Percentiles rank a stretch among this genome's conserved stretches.
phyloP scores from a whole-genome alignment of 768 basidiomycete genomes.

The Amanita rubescens region DNA sequence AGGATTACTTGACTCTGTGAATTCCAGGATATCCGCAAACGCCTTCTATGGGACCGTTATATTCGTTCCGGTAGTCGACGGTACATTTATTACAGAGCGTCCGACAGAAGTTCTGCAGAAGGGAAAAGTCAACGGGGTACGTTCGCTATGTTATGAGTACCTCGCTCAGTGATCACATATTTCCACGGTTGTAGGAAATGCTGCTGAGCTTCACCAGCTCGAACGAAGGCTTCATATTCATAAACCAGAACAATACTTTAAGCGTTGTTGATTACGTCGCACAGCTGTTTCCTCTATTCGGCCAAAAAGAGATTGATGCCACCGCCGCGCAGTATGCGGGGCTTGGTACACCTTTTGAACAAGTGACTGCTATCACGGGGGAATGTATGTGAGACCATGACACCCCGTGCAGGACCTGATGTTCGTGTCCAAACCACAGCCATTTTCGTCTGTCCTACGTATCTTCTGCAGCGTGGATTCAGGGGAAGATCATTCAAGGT shows the following conservation, averaged over 20 bases:
- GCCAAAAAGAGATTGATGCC: slow-evolving; percentile 16
- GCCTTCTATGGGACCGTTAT: slow-evolving; percentile 32
- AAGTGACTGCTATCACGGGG: slow-evolving; percentile 28
- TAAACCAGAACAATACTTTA: slow-evolving; percentile 20
- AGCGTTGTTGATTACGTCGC: slow-evolving; percentile 24
- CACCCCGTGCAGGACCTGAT: not conserved
- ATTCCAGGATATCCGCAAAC: slow-evolving; percentile 20
- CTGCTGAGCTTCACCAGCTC: slow-evolving; percentile 32
- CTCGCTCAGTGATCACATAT: too few species aligned
- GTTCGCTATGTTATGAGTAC: slow-evolving; percentile 11
- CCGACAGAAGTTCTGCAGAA: slow-evolving; percentile 30
- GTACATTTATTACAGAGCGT: slow-evolving; percentile 34
- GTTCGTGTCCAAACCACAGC: slow-evolving; percentile 25
- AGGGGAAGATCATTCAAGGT: slow-evolving; percentile 26
- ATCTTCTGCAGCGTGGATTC: slow-evolving; percentile 29
- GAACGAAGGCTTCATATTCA: slow-evolving; percentile 31
- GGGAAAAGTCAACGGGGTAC: slow-evolving; percentile 36
- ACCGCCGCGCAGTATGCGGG: slow-evolving; percentile 22
- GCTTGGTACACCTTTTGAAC: slow-evolving; percentile 25
- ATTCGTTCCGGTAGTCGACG: slow-evolving; percentile 42
- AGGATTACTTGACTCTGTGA: slow-evolving; percentile 24
- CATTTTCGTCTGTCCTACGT: slow-evolving; percentile 40
- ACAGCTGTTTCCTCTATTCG: slow-evolving; percentile 32
- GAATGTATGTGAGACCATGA: slow-evolving; percentile 25
- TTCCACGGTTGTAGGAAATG: slow-evolving; percentile 17